Evolutionary conservation across 2,329 filamentous ascomycete species (phyloP), one percentile per base, ranked within the genome.

Genomic region (Sarocladium strictum): DNA sequence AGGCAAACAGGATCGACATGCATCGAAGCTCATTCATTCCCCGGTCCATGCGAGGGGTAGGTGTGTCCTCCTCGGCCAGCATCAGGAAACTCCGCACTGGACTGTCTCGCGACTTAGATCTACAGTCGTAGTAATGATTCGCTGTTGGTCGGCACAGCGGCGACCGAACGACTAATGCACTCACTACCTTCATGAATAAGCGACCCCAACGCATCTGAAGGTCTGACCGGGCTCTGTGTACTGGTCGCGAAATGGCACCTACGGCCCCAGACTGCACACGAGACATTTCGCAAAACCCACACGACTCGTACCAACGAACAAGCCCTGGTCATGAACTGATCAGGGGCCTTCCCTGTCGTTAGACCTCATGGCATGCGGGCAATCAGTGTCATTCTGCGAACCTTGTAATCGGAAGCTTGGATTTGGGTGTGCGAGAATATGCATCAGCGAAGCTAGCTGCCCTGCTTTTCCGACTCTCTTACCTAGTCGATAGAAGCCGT

Each of bases 371-470:
- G 29, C 43, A 49, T 49, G 23, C 40, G 40, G 10, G 26, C 47
- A 51, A 10, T 11, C 5, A 35, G 47, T 35, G 5, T 35, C 3
- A 27, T 26, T 26, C 11, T 5, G 21, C 9, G 21, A 27, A 27
- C n/a, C 47, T 19, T 51, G 27, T 51, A 17, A 51, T 29, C 47
- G 6, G 15, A 23, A 3, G 43, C 43, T n/a, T 3, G 12, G n/a
- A 7, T 3, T 21, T 23, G 7, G 37, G 10, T 40, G 37, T 40
- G 21, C 17, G 12, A 24, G 19, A 7, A n/a, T n/a, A 15, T 38
- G 35, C 35, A 38, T 29, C 24, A 29, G n/a, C 3, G 47, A 51
- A 32, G 29, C 47, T 51, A 51, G 47, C 47, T 51, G 47, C 47
- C 47, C 35, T 51, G 47, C 11, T 35, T 35, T 51, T 35, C 17